Base-by-base conservation (phyloP, 139 green algal species). In the Astrephomene gubernaculifera region DNA sequence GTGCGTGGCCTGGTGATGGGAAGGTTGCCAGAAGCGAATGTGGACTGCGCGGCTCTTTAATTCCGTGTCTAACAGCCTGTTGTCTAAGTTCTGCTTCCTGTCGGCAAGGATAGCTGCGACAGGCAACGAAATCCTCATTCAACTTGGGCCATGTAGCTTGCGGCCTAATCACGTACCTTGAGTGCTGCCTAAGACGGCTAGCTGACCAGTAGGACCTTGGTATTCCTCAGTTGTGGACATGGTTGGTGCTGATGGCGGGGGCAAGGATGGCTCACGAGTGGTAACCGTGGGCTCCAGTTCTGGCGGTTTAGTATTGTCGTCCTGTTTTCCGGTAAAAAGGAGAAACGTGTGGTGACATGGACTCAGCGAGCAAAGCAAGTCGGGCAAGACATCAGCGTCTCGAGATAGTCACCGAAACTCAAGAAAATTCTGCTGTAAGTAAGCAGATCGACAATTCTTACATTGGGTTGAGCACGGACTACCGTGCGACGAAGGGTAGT, bases 161-260 rank as follows among this genome's bases (percentile, higher is more conserved):
- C 57, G 6, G 57, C 19, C 29, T 24, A 35, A 72, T 35, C n/a
- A 52, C 72, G 24, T 14, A 78, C 70, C 73, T 64, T 81, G 73
- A 12, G 36, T 45, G 53, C 52, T 63, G 73, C 35, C 24, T 35
- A 81, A 53, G 10, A 81, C 8, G 24, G n/a, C 29, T 24, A 81
- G 52, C 29, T 43, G 3, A 22, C 52, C 73, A 25, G 52, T 4
- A 35, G 73, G 73, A 35, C 4, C 52, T 35, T 68, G 22, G 9
- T 41, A 25, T 24, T 81, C 73, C 12, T 27, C 68, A 45, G 33
- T 7, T 14, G 14, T 22, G 35, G 33, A 22, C 1, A 45, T 25
- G 43, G 38, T 22, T 2, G 71, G 49, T 24, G 31, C 45, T 21
- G 25, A 6, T 21, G 71, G 0, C 6, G 71, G 8, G 43, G 71